Percentiles rank a stretch among this genome's conserved stretches.
Conservation (phyloP, 768 basidiomycete genomes). For the Terana coerulea region DNA sequence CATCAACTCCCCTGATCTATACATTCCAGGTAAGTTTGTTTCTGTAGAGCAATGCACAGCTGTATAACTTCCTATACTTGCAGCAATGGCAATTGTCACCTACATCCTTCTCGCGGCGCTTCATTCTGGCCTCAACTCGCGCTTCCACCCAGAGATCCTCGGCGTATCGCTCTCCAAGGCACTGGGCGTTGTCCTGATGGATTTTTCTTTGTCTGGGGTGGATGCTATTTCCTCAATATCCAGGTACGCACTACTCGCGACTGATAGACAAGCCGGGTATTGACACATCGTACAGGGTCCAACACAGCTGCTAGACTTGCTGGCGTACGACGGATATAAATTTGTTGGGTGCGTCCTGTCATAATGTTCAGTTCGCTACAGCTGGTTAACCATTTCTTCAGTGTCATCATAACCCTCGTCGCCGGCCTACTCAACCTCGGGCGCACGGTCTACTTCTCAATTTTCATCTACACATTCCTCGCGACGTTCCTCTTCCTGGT, state of each 20-base stretch:
- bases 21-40: constrained; percentile 74
- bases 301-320: constrained; percentile 71
- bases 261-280: not conserved
- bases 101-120: constrained; percentile 90
- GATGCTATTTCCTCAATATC: constrained; percentile 92
- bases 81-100: constrained; percentile 94
- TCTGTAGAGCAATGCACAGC: not conserved
- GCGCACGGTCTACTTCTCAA: constrained; percentile 57
- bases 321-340: constrained; percentile 96
- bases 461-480: constrained; percentile 82
- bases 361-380: not conserved
- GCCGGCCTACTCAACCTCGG: constrained; percentile 63
- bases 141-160: constrained; percentile 87
- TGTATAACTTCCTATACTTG: not conserved
- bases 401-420: constrained; percentile 81
- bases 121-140: constrained; percentile 74
- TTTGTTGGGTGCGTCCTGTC: constrained; percentile 76
- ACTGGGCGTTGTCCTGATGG: constrained; percentile 77
- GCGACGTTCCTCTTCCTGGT: constrained; percentile 95
- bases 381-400: constrained; percentile 27
- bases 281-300: constrained; percentile 39
- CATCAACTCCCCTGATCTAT: constrained; percentile 93
- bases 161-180: constrained; percentile 85
- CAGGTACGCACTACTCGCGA: constrained; percentile 16
- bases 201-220: constrained; percentile 88